These are phyloP conservation scores for Grigorovia yakushimaensis DNA, from an alignment of 805 yeast species.

Conservation along the genomic window DNA sequence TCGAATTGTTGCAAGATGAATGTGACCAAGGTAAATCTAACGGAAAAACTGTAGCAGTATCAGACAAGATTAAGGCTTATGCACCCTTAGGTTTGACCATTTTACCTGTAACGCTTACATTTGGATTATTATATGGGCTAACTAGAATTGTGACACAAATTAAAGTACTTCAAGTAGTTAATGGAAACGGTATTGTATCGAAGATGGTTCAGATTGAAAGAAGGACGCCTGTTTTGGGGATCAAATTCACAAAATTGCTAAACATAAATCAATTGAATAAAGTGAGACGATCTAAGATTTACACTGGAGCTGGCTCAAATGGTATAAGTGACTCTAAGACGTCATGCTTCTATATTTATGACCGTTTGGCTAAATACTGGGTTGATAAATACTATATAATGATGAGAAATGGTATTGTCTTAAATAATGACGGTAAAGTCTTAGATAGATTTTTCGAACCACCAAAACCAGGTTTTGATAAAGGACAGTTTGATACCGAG, in stretches of 20 bases:
- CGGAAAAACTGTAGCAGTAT: conserved; percentile 1
- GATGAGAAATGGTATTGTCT: conserved; percentile 24
- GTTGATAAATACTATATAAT: conserved; percentile 19
- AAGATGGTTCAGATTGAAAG: not conserved
- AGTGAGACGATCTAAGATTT: conserved; percentile 13
- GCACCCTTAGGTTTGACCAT: conserved; percentile 19
- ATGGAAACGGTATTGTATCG: not conserved
- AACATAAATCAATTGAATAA: conserved; percentile 9
- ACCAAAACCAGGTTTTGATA: not conserved
- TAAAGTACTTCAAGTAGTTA: conserved; percentile 15
- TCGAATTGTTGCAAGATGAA: conserved; percentile 8
- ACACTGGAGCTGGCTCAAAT: conserved; percentile 24
- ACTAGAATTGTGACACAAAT: conserved; percentile 23
- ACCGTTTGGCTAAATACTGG: conserved; percentile 6
- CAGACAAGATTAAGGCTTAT: conserved; percentile 12
- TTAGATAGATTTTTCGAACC: conserved; percentile 13
- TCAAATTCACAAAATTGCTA: not conserved
- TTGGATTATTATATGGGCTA: conserved; percentile 15
- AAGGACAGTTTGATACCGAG: not conserved
- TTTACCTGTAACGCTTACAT: conserved; percentile 21
- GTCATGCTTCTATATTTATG: conserved; percentile 18
- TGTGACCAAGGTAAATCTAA: conserved; percentile 1
- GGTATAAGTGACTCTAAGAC: conserved; percentile 26
- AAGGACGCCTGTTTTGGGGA: not conserved
- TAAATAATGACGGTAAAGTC: conserved; percentile 23